These are phyloP conservation scores for Taiozyma sp. DNA, from an alignment of 1,139 yeast species.

Conservation along the genomic window DNA sequence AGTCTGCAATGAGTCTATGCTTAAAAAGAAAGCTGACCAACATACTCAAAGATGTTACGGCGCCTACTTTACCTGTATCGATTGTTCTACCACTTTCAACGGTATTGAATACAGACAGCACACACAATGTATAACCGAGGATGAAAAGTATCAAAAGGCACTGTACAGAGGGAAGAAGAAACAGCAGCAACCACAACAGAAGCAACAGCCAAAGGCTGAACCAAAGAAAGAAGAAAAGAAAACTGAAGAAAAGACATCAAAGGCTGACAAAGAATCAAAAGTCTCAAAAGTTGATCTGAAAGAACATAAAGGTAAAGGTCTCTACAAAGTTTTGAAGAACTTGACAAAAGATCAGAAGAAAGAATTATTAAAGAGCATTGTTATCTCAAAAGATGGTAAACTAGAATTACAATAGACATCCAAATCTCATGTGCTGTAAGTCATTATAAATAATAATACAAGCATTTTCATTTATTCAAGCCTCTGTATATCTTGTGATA, in stretches of 20 bases:
- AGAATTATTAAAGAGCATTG: conserved; percentile 29
- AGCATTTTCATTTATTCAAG: conserved; percentile 34
- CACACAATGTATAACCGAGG: conserved; percentile 88
- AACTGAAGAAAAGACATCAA: conserved; percentile 6
- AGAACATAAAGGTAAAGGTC: conserved; percentile 27
- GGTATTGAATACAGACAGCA: conserved; percentile 65
- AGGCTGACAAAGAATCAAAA: conserved; percentile 10
- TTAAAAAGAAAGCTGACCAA: conserved; percentile 82
- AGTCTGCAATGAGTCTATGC: conserved; percentile 80
- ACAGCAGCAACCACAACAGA: conserved; percentile 22
- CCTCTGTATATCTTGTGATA: conserved; percentile 53
- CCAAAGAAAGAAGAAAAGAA: conserved; percentile 1
- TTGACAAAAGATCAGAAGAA: conserved; percentile 32
- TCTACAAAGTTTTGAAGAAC: conserved; percentile 32
- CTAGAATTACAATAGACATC: conserved; percentile 18
- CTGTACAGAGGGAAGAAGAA: conserved; percentile 68
- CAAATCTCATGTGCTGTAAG: background rate
- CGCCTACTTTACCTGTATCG: conserved; percentile 90
- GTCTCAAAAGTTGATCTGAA: conserved; percentile 18
- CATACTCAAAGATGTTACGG: conserved; percentile 80
- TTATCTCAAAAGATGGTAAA: conserved; percentile 29
- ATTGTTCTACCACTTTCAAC: conserved; percentile 83
- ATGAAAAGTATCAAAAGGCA: conserved; percentile 88
- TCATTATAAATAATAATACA: background rate
- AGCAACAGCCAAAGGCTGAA: conserved; percentile 12